phyloP scores from a whole-genome alignment of 495 filamentous ascomycete genomes.

The Aspergillus baeticus region DNA sequence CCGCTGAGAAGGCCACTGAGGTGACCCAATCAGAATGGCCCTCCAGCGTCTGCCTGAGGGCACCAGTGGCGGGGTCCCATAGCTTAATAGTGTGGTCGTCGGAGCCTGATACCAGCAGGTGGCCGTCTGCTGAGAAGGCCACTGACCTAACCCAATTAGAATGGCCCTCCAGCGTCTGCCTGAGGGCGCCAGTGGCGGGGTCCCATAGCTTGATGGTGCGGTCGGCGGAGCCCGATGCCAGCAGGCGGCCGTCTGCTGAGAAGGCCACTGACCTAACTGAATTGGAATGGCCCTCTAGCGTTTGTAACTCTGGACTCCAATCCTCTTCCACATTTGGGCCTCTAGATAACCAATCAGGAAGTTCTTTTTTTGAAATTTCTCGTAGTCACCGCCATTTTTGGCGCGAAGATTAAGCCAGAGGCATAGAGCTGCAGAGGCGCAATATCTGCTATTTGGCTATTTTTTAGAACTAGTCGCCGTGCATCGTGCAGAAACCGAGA shows the following conservation, averaged over 20 bases:
- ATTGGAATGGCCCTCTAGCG: neutral
- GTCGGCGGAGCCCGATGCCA: neutral
- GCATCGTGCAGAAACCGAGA: slow-evolving; percentile 31
- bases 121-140: no score
- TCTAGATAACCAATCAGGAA: neutral
- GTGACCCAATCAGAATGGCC: no score
- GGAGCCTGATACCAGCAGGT: no score
- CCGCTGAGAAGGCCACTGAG: no score
- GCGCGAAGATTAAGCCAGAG: slow-evolving; percentile 35
- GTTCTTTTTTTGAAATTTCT: neutral
- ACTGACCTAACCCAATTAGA: no score
- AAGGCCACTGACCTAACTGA: neutral
- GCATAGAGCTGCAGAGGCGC: slow-evolving; percentile 13
- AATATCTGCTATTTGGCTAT: slow-evolving; percentile 32
- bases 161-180: neutral
- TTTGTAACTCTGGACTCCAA: neutral
- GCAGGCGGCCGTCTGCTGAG: neutral
- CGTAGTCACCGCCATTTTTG: slow-evolving; percentile 26
- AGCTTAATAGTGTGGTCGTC: no score
- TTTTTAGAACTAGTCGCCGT: slow-evolving; percentile 30
- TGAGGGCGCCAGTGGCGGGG: neutral
- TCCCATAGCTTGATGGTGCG: slow-evolving; percentile 1
- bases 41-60: no score
- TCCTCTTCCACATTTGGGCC: no score
- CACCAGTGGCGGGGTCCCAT: no score